Base-by-base conservation (phyloP, 1,139 yeast species). In the Kurtzmaniella natalensis region DNA sequence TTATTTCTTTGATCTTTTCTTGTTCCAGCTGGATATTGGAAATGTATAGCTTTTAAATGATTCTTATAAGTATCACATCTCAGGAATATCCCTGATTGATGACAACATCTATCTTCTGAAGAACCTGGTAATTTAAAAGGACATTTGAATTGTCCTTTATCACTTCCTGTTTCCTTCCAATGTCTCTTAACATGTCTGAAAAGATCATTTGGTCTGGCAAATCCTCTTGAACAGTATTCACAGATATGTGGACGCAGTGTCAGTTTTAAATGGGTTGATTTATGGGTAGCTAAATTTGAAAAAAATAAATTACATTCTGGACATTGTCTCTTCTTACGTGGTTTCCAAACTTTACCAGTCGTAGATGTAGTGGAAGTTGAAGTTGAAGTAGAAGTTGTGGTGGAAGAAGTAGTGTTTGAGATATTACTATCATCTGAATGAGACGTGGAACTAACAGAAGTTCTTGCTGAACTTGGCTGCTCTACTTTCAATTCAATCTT, bases 31-130 rank as follows among this genome's bases (percentile, higher is more conserved):
- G 96, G 96, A 57, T 88, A 88, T 48, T 78, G 84, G 56, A 88
- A 88, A 55, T 88, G 96, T 43, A 88, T 72, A 3, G 96, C 94
- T 55, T 84, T 85, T 42, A 88, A 66, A 58, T 88, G 96, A 57
- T 87, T 88, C 53, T 88, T 88, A 61, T 78, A 88, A 5, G 96
- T 88, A 56, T 88, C 96, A 53, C 95, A 84, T 31, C 96, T 71
- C 14, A 88, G 77, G 49, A 88, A 88, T 25, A 83, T 79, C 5
- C 96, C 96, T 4, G 86, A 78, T 39, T 76, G 75, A 54, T 88
- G 96, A 52, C 95, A 86, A 45, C 73, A 67, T 45, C 64, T 64
- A 43, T 65, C 71, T 5, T 49, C 54, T 15, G 40, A 31, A 10
- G 45, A 37, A 18, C 42, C 47, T 37, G 47, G 48, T 17, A 26